Evolutionary conservation across 1,139 yeast genomes (phyloP).

Genomic region (Sugiyamaella neomexicana): DNA sequence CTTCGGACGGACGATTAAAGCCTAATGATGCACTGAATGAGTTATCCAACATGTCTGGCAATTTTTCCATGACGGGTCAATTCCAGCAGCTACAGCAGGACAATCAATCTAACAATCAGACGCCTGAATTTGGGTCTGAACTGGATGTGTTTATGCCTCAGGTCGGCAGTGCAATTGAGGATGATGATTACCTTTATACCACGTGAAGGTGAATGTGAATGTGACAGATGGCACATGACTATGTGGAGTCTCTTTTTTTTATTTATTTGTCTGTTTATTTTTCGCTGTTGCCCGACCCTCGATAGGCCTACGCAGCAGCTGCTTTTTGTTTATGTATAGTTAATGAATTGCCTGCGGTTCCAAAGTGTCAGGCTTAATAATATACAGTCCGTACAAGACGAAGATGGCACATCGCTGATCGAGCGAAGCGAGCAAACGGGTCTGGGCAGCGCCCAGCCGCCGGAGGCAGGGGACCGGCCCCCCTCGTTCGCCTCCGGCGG

Average conservation of each 20-base stretch:
- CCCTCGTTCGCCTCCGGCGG: constrained; percentile 4
- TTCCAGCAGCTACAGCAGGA: neutral
- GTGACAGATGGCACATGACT: too few species aligned
- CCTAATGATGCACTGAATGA: neutral
- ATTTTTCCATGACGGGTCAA: neutral
- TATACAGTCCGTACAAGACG: too few species aligned
- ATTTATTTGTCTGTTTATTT: constrained; percentile 3
- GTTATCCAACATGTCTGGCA: neutral
- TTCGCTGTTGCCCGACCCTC: neutral
- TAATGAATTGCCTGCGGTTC: constrained; percentile 3
- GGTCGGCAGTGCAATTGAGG: constrained; percentile 22
- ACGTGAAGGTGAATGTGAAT: neutral
- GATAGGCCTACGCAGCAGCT: constrained; percentile 9
- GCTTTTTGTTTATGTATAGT: constrained; percentile 1
- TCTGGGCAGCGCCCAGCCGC: neutral
- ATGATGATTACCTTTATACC: constrained; percentile 18
- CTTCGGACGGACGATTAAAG: neutral
- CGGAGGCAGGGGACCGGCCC: too few species aligned
- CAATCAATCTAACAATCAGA: constrained; percentile 14
- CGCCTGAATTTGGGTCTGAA: constrained; percentile 25
- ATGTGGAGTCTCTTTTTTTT: too few species aligned
- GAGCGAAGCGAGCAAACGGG: neutral
- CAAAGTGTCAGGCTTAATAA: too few species aligned
- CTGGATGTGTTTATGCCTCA: constrained; percentile 23
- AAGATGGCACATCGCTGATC: neutral